Conservation (phyloP, 495 filamentous ascomycete genomes). For the Antarctomyces pellizariae region DNA sequence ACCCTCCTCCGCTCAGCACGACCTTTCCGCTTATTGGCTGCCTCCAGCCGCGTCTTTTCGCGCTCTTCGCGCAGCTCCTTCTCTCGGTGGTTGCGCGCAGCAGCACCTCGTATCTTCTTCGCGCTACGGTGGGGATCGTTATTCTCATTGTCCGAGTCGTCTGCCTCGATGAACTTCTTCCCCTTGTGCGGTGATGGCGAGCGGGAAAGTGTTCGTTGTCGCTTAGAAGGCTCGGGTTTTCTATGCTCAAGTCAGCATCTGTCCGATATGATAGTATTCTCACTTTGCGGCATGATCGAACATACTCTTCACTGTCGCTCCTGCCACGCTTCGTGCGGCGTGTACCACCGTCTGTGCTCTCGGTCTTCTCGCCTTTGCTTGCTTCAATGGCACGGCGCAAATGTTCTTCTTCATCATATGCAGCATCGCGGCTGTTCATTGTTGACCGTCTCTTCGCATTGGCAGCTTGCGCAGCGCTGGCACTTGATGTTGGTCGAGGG, state of each 20-base stretch:
- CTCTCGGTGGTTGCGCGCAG: conserved; percentile 42
- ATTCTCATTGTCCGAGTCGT: conserved; percentile 51
- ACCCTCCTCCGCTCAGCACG: conserved; percentile 46
- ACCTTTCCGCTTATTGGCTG: conserved; percentile 50
- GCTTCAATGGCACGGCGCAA: conserved; percentile 79
- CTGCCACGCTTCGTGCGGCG: conserved; percentile 60
- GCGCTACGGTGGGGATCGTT: conserved; percentile 23
- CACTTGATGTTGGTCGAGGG: conserved; percentile 21
- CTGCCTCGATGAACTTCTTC: conserved; percentile 21
- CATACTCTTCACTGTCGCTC: conserved; percentile 79
- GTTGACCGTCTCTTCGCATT: conserved; percentile 74
- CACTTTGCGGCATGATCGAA: neutral
- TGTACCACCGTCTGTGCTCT: conserved; percentile 23
- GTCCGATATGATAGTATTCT: neutral
- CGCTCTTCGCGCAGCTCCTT: conserved; percentile 54
- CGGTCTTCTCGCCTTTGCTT: conserved; percentile 48
- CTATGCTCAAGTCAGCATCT: conserved; percentile 10
- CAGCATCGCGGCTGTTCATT: conserved; percentile 91
- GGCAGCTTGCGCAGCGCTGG: conserved; percentile 15
- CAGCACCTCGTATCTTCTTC: conserved; percentile 40
- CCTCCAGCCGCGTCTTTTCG: conserved; percentile 43
- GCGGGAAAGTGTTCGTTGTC: conserved; percentile 54
- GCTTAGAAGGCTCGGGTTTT: conserved; percentile 27
- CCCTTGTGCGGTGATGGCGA: conserved; percentile 35
- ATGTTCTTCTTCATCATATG: conserved; percentile 86